Evolutionary conservation across 257 asterid species (phyloP).

Genomic region (Plantago ovata): DNA sequence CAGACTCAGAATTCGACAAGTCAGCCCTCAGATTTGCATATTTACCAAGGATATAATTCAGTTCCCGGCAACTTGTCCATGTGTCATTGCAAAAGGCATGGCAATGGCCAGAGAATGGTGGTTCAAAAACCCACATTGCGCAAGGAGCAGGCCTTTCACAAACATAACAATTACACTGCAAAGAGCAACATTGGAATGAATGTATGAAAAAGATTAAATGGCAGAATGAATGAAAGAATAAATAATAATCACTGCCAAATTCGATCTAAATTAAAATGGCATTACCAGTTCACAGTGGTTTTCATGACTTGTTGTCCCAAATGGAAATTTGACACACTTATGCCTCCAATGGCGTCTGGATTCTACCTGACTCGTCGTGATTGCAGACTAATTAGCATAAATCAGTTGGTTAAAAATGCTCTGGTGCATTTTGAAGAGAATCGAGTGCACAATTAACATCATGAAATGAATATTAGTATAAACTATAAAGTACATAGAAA

Average conservation of each 20-base stretch:
- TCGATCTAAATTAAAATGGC: no score
- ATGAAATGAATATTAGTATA: not conserved
- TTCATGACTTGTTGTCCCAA: not conserved
- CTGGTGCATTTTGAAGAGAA: not conserved
- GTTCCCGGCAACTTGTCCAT: not conserved
- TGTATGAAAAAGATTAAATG: not conserved
- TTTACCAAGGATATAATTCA: no score
- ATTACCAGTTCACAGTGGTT: slow-evolving; percentile 7
- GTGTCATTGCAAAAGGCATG: not conserved
- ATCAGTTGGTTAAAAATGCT: not conserved
- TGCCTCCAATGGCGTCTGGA: not conserved
- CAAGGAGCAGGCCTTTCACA: slow-evolving; percentile 6
- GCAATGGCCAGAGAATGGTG: not conserved
- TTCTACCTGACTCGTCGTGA: not conserved
- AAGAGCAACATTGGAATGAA: not conserved
- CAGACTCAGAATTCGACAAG: no score
- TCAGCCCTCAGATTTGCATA: no score
- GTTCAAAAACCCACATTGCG: not conserved
- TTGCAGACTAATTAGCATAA: not conserved
- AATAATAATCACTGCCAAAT: no score
- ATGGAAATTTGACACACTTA: not conserved
- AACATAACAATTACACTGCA: slow-evolving; percentile 1
- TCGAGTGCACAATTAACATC: not conserved
- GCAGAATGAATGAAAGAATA: not conserved
- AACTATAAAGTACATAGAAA: no score